Evolutionary conservation across 768 basidiomycete species (phyloP), one percentile per base, ranked within the genome.

Genomic region (Hypholoma fasciculare): DNA sequence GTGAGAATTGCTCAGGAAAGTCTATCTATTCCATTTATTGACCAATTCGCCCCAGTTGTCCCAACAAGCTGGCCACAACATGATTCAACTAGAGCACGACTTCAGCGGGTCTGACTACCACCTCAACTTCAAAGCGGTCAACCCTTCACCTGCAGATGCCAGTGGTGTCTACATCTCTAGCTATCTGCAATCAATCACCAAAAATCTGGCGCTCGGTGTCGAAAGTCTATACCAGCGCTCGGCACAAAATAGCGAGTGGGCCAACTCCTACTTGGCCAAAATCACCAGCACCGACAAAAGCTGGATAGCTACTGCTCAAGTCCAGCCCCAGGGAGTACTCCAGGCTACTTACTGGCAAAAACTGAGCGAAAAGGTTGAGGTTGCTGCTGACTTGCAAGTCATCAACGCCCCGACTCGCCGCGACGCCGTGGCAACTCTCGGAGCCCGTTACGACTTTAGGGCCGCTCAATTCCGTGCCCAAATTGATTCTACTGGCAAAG

Each of bases 261-360:
- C 82, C 52, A 78, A 89, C 3, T 89, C 90, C 44, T 94, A 92
- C 73, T 80, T 94, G 52, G 87, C 88, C 50, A 95, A 94, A 75
- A 86, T 85, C 71, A 90, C 88, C 0, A 75, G 85, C 61, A 72
- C 79, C 27, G 81, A 86, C 70, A 88, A 85, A 69, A 86, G 81
- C 69, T 96, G 94, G 93, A 95, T 94, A 65, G 94, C 92, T n/a
- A 96, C 95, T 4, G 89, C 93, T 12, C 92, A 93, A 67, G 61
- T 96, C 12, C 94, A 95, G 70, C 83, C 89, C 14, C 79, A 85
- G 14, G 94, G 96, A 20, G 82, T 92, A 49, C 67, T 97, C 23
- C 91, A 95, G 73, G 86, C 95, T 27, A 96, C 94, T 8, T 99
- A 98, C 74, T 97, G 94, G 91, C 95, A 98, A 63, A 95, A 93